Evolutionary conservation across 2,329 filamentous ascomycete species (phyloP), one percentile per base, ranked within the genome.

Genomic region (Zymoseptoria pseudotritici): DNA sequence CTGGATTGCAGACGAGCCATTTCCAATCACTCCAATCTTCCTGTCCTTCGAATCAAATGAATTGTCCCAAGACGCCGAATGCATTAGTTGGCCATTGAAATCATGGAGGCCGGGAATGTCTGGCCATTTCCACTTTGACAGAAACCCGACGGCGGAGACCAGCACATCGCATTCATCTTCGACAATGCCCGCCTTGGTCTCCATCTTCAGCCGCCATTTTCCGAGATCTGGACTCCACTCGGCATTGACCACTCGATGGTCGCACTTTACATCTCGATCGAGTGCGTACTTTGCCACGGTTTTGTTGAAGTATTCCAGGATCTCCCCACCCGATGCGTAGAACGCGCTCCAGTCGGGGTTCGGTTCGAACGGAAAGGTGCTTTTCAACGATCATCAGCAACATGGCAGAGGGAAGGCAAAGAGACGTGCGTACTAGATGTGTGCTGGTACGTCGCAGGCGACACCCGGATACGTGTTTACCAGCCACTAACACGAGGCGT

Each of bases 401-500:
- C 3, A 19, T n/a, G 17, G 26, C 54, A 49, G 3, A 29, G 11
- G 26, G 60, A 59, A 58, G 9, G 75, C 73, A 56, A 75, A 79
- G 5, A 74, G 75, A 20, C 73, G 74, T 13, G 72, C 69, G 11
- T 78, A 46, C 36, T 46, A 79, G 19, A 75, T 75, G 51, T 76
- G 65, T 59, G 73, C 56, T 57, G 69, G 69, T 3, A 72, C 66
- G 64, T 80, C 77, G 65, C 76, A 76, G 17, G 73, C 69, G 62
- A 77, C 75, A 4, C 77, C 77, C 0, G 75, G 76, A 60, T 77
- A 78, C 1, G 67, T 67, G 54, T 78, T 78, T 53, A 75, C 76
- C 3, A 75, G 65, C 67, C 64, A 65, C 10, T 56, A 21, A 20
- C 20, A 24, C 26, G 8, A 29, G 26, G 8, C 8, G 26, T 29